A percentile compares a stretch with the other conserved stretches of the same genome.
Evolutionary conservation across 2,329 filamentous ascomycete species (phyloP).

Genomic region (Rosellinia necatrix): DNA sequence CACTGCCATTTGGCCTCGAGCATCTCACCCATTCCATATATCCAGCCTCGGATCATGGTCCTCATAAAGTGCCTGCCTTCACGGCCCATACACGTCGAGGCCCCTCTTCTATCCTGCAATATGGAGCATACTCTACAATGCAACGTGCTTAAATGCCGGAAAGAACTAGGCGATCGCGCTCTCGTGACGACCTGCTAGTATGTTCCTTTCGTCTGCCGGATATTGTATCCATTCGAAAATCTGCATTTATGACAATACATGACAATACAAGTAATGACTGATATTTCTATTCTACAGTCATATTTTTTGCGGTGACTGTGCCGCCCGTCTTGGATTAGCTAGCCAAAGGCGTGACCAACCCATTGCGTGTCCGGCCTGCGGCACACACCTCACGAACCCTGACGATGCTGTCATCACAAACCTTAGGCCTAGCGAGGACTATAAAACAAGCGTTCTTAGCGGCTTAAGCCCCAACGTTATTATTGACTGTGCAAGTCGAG

Average conservation of each 20-base stretch:
- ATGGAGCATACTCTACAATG: slow-evolving; percentile 81
- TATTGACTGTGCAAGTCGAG: slow-evolving; percentile 83
- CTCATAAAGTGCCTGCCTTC: slow-evolving; percentile 14
- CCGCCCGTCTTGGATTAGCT: slow-evolving; percentile 66
- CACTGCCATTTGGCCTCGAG: too few species aligned
- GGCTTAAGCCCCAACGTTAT: slow-evolving; percentile 80
- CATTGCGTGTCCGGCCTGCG: slow-evolving; percentile 75
- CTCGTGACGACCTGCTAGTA: slow-evolving; percentile 90
- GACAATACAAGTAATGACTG: too few species aligned
- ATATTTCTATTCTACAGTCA: slow-evolving; percentile 58
- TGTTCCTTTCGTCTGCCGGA: slow-evolving; percentile 6
- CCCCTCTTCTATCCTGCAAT: background rate
- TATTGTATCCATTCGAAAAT: too few species aligned
- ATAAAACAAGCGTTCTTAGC: slow-evolving; percentile 84
- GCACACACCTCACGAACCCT: slow-evolving; percentile 66
- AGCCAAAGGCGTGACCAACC: slow-evolving; percentile 56
- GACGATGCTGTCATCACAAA: slow-evolving; percentile 76
- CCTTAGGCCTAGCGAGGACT: slow-evolving; percentile 82
- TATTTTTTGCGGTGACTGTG: slow-evolving; percentile 81
- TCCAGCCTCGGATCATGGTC: slow-evolving; percentile 19
- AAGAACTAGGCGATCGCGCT: slow-evolving; percentile 69
- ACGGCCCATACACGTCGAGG: background rate
- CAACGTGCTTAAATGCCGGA: slow-evolving; percentile 78
- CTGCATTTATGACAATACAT: too few species aligned
- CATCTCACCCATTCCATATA: background rate